These are phyloP conservation scores for Narthecium ossifragum DNA, from an alignment of 106 monocot species.

Conservation along the genomic window DNA sequence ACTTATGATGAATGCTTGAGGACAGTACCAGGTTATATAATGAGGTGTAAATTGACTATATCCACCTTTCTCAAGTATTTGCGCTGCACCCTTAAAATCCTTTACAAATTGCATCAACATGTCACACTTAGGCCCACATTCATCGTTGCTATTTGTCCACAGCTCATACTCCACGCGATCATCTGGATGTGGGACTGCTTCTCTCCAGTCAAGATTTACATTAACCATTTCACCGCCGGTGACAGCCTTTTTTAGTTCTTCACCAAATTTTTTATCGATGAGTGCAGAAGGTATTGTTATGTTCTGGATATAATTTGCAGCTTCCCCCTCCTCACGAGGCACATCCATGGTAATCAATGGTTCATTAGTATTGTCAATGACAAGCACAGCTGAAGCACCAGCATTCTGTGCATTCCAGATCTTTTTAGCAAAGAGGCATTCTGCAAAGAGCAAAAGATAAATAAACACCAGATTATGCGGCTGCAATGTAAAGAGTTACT, in stretches of 20 bases:
- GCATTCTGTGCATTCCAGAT: constrained; percentile 90
- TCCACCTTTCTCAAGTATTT: constrained; percentile 83
- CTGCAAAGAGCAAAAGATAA: too few species aligned
- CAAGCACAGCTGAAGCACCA: constrained; percentile 89
- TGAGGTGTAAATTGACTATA: constrained; percentile 97
- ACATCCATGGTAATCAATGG: constrained; percentile 96
- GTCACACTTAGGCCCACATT: constrained; percentile 95
- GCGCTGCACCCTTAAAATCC: constrained; percentile 89
- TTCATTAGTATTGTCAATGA: constrained; percentile 83
- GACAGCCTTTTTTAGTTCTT: constrained; percentile 68
- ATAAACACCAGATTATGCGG: too few species aligned
- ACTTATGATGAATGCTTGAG: constrained; percentile 73
- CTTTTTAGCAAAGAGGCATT: constrained; percentile 89
- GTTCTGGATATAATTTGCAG: constrained; percentile 75
- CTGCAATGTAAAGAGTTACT: too few species aligned
- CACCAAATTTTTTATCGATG: constrained; percentile 73
- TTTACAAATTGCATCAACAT: constrained; percentile 79
- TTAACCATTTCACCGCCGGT: constrained; percentile 77
- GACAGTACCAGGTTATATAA: constrained; percentile 99
- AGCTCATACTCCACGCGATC: constrained; percentile 96
- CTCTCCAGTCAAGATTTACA: constrained; percentile 97
- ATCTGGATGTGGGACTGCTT: constrained; percentile 97
- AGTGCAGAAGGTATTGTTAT: constrained; percentile 96
- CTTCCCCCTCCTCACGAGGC: constrained; percentile 75
- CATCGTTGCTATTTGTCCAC: constrained; percentile 98